phyloP scores from a whole-genome alignment of 805 yeast species.

The Priceomyces melissophilus region DNA sequence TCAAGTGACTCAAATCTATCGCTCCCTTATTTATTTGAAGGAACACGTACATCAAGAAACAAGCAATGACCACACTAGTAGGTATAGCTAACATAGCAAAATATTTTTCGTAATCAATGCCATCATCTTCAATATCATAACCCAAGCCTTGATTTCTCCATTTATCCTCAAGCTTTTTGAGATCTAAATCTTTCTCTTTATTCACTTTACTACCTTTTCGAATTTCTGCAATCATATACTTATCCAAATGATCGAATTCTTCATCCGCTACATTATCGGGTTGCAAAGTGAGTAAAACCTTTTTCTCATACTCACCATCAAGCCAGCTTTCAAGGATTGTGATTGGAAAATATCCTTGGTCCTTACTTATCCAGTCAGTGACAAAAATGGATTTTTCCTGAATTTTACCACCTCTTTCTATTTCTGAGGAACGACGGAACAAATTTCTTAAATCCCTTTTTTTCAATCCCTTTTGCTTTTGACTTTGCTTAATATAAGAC shows the following conservation, averaged over 20 bases:
- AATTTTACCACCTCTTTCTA: conserved; percentile 37
- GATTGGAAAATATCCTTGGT: conserved; percentile 62
- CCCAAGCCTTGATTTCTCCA: conserved; percentile 16
- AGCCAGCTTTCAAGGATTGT: conserved; percentile 65
- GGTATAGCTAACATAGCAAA: conserved; percentile 69
- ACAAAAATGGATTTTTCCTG: conserved; percentile 50
- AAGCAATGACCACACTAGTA: conserved; percentile 56
- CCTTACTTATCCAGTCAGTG: conserved; percentile 66
- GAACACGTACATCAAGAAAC: conserved; percentile 63
- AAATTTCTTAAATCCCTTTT: conserved; percentile 35
- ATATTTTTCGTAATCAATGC: conserved; percentile 52
- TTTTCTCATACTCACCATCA: conserved; percentile 45
- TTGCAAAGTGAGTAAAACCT: conserved; percentile 67
- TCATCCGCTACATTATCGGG: conserved; percentile 65
- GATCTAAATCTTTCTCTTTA: conserved; percentile 44
- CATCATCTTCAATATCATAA: conserved; percentile 39
- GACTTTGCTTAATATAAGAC: conserved; percentile 57
- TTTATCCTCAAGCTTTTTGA: conserved; percentile 35
- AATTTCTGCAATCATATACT: conserved; percentile 43
- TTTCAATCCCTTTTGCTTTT: conserved; percentile 51
- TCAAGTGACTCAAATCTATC: conserved; percentile 41
- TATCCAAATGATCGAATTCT: conserved; percentile 52
- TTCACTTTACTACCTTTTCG: conserved; percentile 53
- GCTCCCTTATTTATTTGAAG: conserved; percentile 46
- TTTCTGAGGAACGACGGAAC: conserved; percentile 28